A percentile compares a stretch with the other conserved stretches of the same genome.
These are phyloP conservation scores for Phytophthora syringae DNA, from an alignment of 352 stramenopile genomes.

Conservation along the genomic window DNA sequence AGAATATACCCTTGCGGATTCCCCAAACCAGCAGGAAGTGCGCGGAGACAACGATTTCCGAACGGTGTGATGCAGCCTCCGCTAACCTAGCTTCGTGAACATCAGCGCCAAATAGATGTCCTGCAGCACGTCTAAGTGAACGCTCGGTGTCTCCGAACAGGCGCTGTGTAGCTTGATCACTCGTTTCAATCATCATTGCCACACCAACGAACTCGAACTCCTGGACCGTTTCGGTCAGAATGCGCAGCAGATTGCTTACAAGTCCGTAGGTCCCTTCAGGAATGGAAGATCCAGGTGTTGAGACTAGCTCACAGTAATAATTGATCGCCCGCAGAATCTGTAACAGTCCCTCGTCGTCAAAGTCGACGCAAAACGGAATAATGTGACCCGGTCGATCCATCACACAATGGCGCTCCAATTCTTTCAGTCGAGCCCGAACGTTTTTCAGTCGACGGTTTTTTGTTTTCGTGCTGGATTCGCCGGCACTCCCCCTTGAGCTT, in stretches of 20 bases:
- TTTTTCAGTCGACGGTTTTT: conserved; percentile 69
- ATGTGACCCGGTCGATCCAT: conserved; percentile 59
- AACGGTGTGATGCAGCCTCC: conserved; percentile 11
- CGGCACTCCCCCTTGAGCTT: conserved; percentile 6
- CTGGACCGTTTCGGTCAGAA: conserved; percentile 40
- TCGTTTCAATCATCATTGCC: conserved; percentile 19
- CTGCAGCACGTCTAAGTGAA: conserved; percentile 22
- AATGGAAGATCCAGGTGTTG: not conserved
- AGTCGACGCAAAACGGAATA: conserved; percentile 72
- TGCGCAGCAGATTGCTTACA: conserved; percentile 34
- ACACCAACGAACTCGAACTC: conserved; percentile 53
- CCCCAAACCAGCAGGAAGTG: conserved; percentile 52
- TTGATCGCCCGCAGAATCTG: conserved; percentile 40
- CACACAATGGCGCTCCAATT: conserved; percentile 39
- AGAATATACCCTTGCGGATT: conserved; percentile 50
- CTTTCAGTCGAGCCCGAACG: conserved; percentile 51
- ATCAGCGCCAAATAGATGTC: conserved; percentile 17
- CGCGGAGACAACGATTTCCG: conserved; percentile 34
- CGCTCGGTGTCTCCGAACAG: conserved; percentile 37
- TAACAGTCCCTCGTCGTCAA: conserved; percentile 51
- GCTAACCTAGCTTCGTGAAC: not conserved
- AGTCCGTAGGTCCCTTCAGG: conserved; percentile 16
- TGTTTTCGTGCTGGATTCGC: conserved; percentile 34
- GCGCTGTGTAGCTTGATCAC: conserved; percentile 25
- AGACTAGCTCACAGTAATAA: conserved; percentile 27